Base-by-base conservation (phyloP, 768 basidiomycete genomes). In the Rickenella mellea region DNA sequence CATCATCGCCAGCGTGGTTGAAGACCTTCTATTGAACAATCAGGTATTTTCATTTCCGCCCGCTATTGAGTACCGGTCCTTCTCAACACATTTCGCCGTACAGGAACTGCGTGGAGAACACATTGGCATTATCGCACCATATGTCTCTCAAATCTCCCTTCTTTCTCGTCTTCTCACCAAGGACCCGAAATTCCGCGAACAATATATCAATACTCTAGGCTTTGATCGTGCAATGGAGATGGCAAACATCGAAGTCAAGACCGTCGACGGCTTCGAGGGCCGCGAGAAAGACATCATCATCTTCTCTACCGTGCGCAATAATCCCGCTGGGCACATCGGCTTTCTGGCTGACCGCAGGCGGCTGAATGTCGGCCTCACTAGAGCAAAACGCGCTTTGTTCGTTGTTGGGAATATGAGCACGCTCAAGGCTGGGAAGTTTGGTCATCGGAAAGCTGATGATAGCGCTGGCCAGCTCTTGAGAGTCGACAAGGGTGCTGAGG, bases 251-350 rank as follows among this genome's bases (percentile, higher is more conserved):
- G 91, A 94, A 59, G 74, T 94, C 53, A 88, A 86, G 65, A 94
- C 91, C 0, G 91, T 96, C 11, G 91, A 96, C 52, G 91, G 91
- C 15, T 96, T 93, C 58, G 89, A 96, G 59, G 91, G 91, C 10
- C 73, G 89, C 33, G 89, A 96, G 65, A 94, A 94, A 64, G 83
- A 89, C 24, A 78, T 94, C 30, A 86, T 96, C 48, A 71, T 96
- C 31, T 92, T 96, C 59, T 89, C 86, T 30, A 92, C 90, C 3
- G 90, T 92, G 38, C 72, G 92, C 40, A 86, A 84, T 57, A 96
- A 96, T 53, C 52, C 67, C 2, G 62, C 61, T 1, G 88, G 89
- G 8, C 68, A 76, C 43, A 88, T 96, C 52, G 92, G 92, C 1
- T 96, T 96, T 62, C 68, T 96, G 19, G 87, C 83, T 17, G 91